phyloP scores from a whole-genome alignment of 306 rosid species.

The Gynostemma pentaphyllum region DNA sequence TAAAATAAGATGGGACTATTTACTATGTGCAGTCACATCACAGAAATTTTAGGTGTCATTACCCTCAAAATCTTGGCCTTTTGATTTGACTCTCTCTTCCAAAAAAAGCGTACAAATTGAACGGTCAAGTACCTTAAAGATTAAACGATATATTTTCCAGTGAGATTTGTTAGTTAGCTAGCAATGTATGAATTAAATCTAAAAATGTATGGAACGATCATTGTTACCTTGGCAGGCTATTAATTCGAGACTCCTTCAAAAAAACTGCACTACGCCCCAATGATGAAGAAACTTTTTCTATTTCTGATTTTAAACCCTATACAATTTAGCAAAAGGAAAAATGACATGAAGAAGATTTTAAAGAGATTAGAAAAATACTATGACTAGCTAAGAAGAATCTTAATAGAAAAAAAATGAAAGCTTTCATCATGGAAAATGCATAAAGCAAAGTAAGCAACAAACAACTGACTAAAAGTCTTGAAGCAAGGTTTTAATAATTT shows the following conservation, averaged over 20 bases:
- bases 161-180: neutral
- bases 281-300: constrained; percentile 81
- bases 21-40: neutral
- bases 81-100: constrained; percentile 98
- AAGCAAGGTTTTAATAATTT: neutral
- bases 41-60: constrained; percentile 11
- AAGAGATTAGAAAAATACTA: neutral
- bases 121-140: constrained; percentile 72
- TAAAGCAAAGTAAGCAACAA: neutral
- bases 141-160: neutral
- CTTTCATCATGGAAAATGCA: neutral
- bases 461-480: neutral
- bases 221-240: constrained; percentile 78
- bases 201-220: constrained; percentile 6
- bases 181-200: constrained; percentile 3
- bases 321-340: constrained; percentile 11
- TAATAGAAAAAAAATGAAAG: neutral
- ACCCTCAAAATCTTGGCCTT: constrained; percentile 99
- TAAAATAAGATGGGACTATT: neutral
- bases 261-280: constrained; percentile 87
- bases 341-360: neutral
- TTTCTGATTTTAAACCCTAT: constrained; percentile 91
- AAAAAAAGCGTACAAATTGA: constrained; percentile 97
- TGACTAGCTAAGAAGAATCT: neutral
- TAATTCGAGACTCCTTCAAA: constrained; percentile 80